A percentile compares a stretch with the other conserved stretches of the same genome.
phyloP scores from a whole-genome alignment of 2,329 filamentous ascomycete genomes.

The Penicillium paneum region DNA sequence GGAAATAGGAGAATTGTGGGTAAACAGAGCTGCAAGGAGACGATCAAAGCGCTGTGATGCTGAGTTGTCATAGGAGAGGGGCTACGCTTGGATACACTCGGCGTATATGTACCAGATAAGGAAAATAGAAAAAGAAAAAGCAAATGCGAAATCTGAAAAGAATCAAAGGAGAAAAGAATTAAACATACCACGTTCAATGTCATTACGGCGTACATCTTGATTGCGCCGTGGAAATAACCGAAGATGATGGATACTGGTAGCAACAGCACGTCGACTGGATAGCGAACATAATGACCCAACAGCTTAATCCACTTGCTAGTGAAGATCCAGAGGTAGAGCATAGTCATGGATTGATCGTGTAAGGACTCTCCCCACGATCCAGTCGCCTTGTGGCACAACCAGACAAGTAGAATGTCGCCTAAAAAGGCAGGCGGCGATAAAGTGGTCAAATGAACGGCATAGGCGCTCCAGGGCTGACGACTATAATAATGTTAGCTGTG shows the following conservation, averaged over 20 bases:
- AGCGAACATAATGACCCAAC: constrained; percentile 77
- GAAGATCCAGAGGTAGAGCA: constrained; percentile 71
- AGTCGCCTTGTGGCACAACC: constrained; percentile 67
- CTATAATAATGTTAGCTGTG: constrained; percentile 49
- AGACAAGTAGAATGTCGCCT: constrained; percentile 70
- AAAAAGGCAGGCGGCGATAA: constrained; percentile 83
- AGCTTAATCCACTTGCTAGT: constrained; percentile 92
- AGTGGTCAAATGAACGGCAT: constrained; percentile 88
- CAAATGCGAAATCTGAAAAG: not conserved
- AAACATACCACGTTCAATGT: constrained; percentile 76
- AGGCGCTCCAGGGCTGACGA: constrained; percentile 88
- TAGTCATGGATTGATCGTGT: constrained; percentile 57
- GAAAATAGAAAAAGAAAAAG: not conserved
- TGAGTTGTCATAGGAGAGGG: constrained; percentile 19
- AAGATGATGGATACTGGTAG: constrained; percentile 84
- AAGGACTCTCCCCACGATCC: constrained; percentile 55
- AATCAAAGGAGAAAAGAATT: constrained; percentile 7
- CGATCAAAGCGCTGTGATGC: constrained; percentile 26
- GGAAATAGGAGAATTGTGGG: constrained; percentile 13
- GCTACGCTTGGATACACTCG: constrained; percentile 12
- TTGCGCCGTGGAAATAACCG: constrained; percentile 86
- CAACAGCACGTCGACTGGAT: constrained; percentile 75
- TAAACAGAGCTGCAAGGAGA: constrained; percentile 20
- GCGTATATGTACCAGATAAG: constrained; percentile 1
- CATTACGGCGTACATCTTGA: constrained; percentile 83